Base-by-base conservation (phyloP, 306 rosid species). In the Cucumis sativus region DNA sequence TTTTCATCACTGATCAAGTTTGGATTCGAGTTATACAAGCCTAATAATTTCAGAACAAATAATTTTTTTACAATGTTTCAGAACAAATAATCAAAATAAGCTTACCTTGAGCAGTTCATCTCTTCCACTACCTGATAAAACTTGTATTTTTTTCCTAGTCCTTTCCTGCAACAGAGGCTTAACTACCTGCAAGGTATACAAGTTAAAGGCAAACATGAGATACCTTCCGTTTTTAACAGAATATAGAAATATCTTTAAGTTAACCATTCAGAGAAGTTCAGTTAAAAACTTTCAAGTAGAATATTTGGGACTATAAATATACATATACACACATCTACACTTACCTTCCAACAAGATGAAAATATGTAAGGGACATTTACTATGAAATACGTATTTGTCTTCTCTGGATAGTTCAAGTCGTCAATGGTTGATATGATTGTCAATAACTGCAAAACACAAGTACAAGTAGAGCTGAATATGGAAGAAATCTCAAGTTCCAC, bases 331-430 rank as follows among this genome's bases (percentile, higher is more conserved):
- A 45, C 51, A 47, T 47, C 54, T 47, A 47, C 8, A 76, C 69
- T 56, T 49, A 77, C 80, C 97, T 92, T 92, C 98, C 98, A 95
- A 85, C 98, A 95, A 37, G 93, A 91, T 63, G 98, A 89, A 87
- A 95, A 95, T 83, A 95, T 83, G 81, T 90, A 95, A 0, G 98
- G 97, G 41, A 56, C 96, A 84, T 95, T 95, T 74, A 88, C 98
- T 80, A 95, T 88, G 86, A 85, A 95, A 80, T 95, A 95, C 4
- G 97, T 83, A 81, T 90, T 89, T 55, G 98, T 84, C 86, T 85
- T 95, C 92, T 95, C 98, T 6, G 97, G 98, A 83, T 95, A 95
- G 91, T 95, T 95, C 88, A 92, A 83, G 85, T 95, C 98, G 82
- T 95, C 98, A 56, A 95, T 88, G 79, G 92, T 92, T 61, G 97